phyloP scores from a whole-genome alignment of 257 asterid species.

The Przewalskia tangutica region DNA sequence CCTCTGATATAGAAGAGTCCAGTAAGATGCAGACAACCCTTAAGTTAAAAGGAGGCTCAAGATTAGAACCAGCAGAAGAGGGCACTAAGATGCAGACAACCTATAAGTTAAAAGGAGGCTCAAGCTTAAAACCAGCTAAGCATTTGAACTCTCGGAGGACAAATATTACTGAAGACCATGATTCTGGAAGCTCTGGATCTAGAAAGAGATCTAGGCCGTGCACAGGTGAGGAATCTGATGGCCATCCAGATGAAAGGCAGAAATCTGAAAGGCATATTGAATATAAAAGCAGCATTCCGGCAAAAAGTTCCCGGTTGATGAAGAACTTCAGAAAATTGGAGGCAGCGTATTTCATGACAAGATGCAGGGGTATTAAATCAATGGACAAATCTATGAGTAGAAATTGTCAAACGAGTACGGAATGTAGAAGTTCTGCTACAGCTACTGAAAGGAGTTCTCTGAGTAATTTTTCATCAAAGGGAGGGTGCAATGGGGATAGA shows the following conservation, averaged over 20 bases:
- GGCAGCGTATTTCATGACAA: constrained; percentile 66
- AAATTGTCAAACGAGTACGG: constrained; percentile 38
- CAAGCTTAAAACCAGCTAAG: constrained; percentile 31
- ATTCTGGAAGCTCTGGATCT: constrained; percentile 56
- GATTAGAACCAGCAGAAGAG: constrained; percentile 42
- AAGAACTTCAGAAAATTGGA: constrained; percentile 77
- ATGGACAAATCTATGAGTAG: constrained; percentile 26
- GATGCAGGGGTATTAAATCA: constrained; percentile 42
- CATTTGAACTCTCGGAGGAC: constrained; percentile 23
- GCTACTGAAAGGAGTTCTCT: constrained; percentile 78
- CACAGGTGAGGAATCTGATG: constrained; percentile 25
- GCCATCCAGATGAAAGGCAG: constrained; percentile 22
- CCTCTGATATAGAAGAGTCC: constrained; percentile 88
- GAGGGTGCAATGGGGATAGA: constrained; percentile 30
- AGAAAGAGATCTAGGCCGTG: constrained; percentile 64
- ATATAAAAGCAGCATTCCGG: constrained; percentile 31
- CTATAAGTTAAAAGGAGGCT: constrained; percentile 42
- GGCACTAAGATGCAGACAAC: constrained; percentile 50
- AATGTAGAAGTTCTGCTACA: constrained; percentile 38
- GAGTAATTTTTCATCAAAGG: constrained; percentile 56
- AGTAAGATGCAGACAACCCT: constrained; percentile 47
- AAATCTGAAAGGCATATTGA: constrained; percentile 25
- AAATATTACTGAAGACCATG: constrained; percentile 31
- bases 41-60: constrained; percentile 40
- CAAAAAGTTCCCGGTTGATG: constrained; percentile 65